These are phyloP conservation scores for Aspergillus pseudotamarii DNA, from an alignment of 2,329 filamentous ascomycete species.

Conservation along the genomic window DNA sequence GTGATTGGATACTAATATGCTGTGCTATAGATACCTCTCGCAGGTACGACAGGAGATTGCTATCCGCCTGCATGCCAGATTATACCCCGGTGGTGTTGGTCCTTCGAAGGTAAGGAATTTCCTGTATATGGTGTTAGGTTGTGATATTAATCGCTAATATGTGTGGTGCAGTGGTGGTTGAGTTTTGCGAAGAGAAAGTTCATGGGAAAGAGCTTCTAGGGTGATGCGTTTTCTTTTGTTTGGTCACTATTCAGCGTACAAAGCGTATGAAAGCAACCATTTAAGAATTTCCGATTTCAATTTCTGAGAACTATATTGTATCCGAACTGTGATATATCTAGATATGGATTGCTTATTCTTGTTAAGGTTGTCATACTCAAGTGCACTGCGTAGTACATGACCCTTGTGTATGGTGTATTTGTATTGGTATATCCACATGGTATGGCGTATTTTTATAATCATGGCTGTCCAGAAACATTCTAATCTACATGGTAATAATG, in stretches of 20 bases:
- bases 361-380: neutral
- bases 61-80: slow-evolving; percentile 75
- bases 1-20: slow-evolving; percentile 1
- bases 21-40: slow-evolving; percentile 58
- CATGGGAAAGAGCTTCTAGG: slow-evolving; percentile 88
- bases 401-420: neutral
- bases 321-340: slow-evolving; percentile 15
- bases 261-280: slow-evolving; percentile 21
- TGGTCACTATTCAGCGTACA: slow-evolving; percentile 12
- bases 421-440: neutral
- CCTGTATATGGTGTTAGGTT: neutral
- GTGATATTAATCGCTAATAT: slow-evolving; percentile 13
- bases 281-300: slow-evolving; percentile 9
- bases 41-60: slow-evolving; percentile 95
- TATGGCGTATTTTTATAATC: neutral
- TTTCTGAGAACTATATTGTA: slow-evolving; percentile 3
- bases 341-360: neutral
- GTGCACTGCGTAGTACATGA: neutral
- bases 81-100: slow-evolving; percentile 75
- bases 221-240: slow-evolving; percentile 21
- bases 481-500: slow-evolving; percentile 5
- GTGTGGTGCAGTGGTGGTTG: slow-evolving; percentile 82
- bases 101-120: slow-evolving; percentile 61
- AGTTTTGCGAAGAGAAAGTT: slow-evolving; percentile 99
- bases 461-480: neutral